A percentile compares a stretch with the other conserved stretches of the same genome.
Conservation (phyloP, 495 filamentous ascomycete genomes). For the Daldinia decipiens region DNA sequence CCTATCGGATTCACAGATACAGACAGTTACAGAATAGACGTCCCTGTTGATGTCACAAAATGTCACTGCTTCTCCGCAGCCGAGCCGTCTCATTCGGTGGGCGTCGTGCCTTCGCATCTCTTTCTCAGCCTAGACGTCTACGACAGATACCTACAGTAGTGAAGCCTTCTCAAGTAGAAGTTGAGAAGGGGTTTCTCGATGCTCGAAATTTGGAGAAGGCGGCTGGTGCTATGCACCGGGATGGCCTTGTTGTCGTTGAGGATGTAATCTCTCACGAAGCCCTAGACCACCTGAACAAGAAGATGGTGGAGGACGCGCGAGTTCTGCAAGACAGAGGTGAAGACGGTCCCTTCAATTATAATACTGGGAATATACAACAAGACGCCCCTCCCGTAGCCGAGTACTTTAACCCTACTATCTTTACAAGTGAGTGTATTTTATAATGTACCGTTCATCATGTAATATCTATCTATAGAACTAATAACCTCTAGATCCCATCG, state of each 20-base stretch:
- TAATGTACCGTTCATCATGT: background rate
- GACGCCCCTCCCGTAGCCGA: slow-evolving; percentile 56
- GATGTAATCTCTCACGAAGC: slow-evolving; percentile 56
- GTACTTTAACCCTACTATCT: slow-evolving; percentile 56
- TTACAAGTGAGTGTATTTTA: slow-evolving; percentile 49
- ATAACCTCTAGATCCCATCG: slow-evolving; percentile 55
- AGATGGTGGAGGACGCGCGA: slow-evolving; percentile 63
- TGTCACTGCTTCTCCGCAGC: slow-evolving; percentile 18
- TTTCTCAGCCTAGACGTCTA: slow-evolving; percentile 10
- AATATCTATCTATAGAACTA: background rate
- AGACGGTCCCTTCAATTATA: slow-evolving; percentile 63
- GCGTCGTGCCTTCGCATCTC: slow-evolving; percentile 30
- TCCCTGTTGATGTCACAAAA: background rate
- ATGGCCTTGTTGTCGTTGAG: slow-evolving; percentile 69
- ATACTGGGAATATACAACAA: slow-evolving; percentile 66
- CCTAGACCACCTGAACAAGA: slow-evolving; percentile 60
- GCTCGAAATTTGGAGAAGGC: slow-evolving; percentile 61
- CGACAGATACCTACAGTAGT: slow-evolving; percentile 27
- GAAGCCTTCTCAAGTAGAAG: slow-evolving; percentile 20
- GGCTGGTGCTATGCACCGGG: slow-evolving; percentile 58
- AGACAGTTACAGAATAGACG: background rate
- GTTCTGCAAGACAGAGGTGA: slow-evolving; percentile 55
- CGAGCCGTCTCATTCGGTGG: slow-evolving; percentile 6
- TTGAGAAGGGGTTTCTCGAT: slow-evolving; percentile 22
- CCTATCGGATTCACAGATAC: too few relatives aligned